Conservation (phyloP, 192 early-diverging fungal genomes). For the Coemansia sp. region DNA sequence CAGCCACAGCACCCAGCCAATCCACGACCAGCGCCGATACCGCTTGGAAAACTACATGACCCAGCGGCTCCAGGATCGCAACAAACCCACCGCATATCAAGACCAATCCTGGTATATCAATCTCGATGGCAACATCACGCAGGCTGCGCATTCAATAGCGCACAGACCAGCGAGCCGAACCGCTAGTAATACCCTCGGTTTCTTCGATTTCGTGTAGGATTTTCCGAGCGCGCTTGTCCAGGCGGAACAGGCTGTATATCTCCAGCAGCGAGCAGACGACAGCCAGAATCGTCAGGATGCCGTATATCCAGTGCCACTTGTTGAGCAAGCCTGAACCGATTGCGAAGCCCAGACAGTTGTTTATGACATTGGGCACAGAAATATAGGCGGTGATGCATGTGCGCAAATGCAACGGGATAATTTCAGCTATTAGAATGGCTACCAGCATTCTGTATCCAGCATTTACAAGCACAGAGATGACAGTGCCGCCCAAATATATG, state of each 20-base stretch:
- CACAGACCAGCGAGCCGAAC: background rate
- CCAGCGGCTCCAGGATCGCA: conserved; percentile 43
- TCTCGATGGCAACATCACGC: conserved; percentile 15
- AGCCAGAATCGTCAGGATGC: conserved; percentile 34
- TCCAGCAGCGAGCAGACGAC: conserved; percentile 35
- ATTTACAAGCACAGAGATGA: conserved; percentile 41
- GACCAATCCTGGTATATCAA: conserved; percentile 35
- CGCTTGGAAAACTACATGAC: conserved; percentile 45
- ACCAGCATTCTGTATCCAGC: conserved; percentile 48
- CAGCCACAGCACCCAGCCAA: conserved; percentile 46
- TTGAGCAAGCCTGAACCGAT: conserved; percentile 24
- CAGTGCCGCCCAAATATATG: conserved; percentile 49
- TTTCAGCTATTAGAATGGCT: conserved; percentile 41
- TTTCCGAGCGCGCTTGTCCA: conserved; percentile 30
- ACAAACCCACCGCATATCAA: conserved; percentile 42
- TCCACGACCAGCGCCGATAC: conserved; percentile 47
- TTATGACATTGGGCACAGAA: conserved; percentile 41
- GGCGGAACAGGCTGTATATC: conserved; percentile 17
- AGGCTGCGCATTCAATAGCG: conserved; percentile 5
- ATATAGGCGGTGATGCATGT: conserved; percentile 32
- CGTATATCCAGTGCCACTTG: conserved; percentile 51
- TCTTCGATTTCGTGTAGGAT: conserved; percentile 15
- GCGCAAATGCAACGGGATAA: conserved; percentile 42
- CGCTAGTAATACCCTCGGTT: background rate
- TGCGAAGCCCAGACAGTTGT: conserved; percentile 47